A percentile compares a stretch with the other conserved stretches of the same genome.
Conservation (phyloP, 106 monocot genomes). For the Dendrobium nobile region DNA sequence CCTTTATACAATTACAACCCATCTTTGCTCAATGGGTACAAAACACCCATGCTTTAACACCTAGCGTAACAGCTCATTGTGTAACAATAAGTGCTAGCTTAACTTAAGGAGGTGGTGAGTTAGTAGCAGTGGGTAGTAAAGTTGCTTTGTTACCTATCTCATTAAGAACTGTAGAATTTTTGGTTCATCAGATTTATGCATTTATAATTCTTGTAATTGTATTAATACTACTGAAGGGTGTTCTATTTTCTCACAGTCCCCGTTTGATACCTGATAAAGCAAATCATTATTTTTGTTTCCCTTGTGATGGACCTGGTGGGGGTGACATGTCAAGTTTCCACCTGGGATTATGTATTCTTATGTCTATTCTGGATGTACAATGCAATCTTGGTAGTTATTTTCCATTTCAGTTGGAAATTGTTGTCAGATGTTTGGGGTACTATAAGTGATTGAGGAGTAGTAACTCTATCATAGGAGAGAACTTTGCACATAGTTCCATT, state of each 20-base stretch:
- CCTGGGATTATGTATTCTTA: constrained; percentile 9
- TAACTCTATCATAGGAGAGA: too few species aligned
- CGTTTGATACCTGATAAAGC: constrained; percentile 14
- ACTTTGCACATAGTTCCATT: too few species aligned
- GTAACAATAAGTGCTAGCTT: not conserved
- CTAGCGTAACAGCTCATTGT: not conserved
- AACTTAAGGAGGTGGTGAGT: not conserved
- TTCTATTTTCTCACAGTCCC: constrained; percentile 5
- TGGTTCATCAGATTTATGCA: too few species aligned
- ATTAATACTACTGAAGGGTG: constrained; percentile 7
- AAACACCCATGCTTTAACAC: too few species aligned
- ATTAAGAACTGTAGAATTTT: not conserved
- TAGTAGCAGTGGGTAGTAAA: not conserved
- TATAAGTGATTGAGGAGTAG: too few species aligned
- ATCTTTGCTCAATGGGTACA: too few species aligned
- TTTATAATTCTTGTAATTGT: not conserved
- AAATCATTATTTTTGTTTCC: constrained; percentile 17
- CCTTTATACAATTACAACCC: too few species aligned
- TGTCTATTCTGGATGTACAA: constrained; percentile 9
- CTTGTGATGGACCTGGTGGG: constrained; percentile 12
- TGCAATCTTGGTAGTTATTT: constrained; percentile 11
- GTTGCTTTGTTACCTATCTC: constrained; percentile 7
- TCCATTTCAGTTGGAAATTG: not conserved
- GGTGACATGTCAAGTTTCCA: not conserved
- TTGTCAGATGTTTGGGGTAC: too few species aligned